Conservation (phyloP, 164 flowering plant species). For the Berberis vulgaris region DNA sequence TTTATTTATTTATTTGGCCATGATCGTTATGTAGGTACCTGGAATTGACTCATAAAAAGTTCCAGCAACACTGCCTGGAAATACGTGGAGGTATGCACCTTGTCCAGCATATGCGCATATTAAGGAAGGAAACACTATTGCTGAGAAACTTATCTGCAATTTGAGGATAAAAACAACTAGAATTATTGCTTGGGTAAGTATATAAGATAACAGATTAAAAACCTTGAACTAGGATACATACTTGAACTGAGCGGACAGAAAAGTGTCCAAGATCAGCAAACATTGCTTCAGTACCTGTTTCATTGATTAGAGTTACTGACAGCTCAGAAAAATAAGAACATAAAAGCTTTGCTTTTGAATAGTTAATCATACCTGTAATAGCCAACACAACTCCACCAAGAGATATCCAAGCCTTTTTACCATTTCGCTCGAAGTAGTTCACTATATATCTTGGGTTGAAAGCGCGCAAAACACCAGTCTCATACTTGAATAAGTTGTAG, state of each 20-base stretch:
- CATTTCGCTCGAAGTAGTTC: constrained; percentile 28
- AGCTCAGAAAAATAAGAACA: constrained; percentile 14
- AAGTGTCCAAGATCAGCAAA: constrained; percentile 92
- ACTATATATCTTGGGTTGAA: constrained; percentile 33
- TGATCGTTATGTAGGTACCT: constrained; percentile 17
- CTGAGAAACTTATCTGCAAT: constrained; percentile 54
- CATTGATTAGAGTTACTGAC: not conserved
- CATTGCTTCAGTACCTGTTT: constrained; percentile 88
- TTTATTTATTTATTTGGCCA: not conserved
- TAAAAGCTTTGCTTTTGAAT: not conserved
- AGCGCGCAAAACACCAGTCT: constrained; percentile 42
- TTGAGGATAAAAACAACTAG: not conserved
- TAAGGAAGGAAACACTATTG: constrained; percentile 42
- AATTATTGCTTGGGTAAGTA: not conserved
- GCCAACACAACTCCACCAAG: constrained; percentile 78
- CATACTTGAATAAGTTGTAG: constrained; percentile 55
- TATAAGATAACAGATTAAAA: not conserved
- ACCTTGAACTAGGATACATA: constrained; percentile 15
- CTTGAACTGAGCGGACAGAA: constrained; percentile 55
- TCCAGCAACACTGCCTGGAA: constrained; percentile 24
- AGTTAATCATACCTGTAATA: constrained; percentile 41
- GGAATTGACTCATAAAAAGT: constrained; percentile 54
- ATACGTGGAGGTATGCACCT: constrained; percentile 48
- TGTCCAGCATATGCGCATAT: constrained; percentile 53
- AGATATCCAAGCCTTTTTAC: constrained; percentile 60